Percentiles rank a stretch among this genome's conserved stretches.
phyloP scores from a whole-genome alignment of 2,329 filamentous ascomycete species.

The Nectriaceae sp. region DNA sequence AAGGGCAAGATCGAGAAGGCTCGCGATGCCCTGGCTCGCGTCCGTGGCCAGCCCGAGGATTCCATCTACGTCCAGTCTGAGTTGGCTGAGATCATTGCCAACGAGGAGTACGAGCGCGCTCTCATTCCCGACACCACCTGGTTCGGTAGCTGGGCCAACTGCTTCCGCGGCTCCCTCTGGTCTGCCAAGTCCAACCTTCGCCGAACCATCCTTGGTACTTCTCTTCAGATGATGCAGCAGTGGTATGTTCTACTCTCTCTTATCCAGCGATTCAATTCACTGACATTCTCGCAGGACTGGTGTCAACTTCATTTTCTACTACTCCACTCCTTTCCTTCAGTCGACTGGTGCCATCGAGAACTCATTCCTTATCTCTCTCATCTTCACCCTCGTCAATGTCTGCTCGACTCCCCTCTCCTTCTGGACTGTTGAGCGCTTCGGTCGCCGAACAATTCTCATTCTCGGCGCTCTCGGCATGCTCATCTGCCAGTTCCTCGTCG shows the following conservation, averaged over 20 bases:
- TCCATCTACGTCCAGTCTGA: constrained; percentile 78
- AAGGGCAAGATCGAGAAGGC: constrained; percentile 69
- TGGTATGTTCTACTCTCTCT: constrained; percentile 37
- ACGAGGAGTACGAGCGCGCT: constrained; percentile 80
- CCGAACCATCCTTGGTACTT: constrained; percentile 70
- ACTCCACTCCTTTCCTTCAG: constrained; percentile 82
- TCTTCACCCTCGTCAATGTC: constrained; percentile 89
- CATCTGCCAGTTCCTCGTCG: constrained; percentile 84
- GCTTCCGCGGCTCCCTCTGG: constrained; percentile 65
- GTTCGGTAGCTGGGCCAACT: constrained; percentile 68
- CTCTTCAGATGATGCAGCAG: constrained; percentile 81
- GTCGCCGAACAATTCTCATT: constrained; percentile 79
- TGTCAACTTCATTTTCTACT: constrained; percentile 93
- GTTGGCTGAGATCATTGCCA: constrained; percentile 83
- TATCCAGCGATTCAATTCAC: neutral
- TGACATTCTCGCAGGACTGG: constrained; percentile 60
- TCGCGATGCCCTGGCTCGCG: constrained; percentile 59
- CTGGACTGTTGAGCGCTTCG: constrained; percentile 80
- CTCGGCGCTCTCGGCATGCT: constrained; percentile 81
- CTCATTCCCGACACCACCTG: constrained; percentile 67
- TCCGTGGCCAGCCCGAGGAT: constrained; percentile 73
- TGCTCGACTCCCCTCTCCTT: constrained; percentile 84
- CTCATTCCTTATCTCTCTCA: constrained; percentile 79
- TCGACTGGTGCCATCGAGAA: constrained; percentile 74
- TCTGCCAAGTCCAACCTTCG: constrained; percentile 68